Base-by-base conservation (phyloP, 2,329 filamentous ascomycete species). In the Pleoardoris graminearum region DNA sequence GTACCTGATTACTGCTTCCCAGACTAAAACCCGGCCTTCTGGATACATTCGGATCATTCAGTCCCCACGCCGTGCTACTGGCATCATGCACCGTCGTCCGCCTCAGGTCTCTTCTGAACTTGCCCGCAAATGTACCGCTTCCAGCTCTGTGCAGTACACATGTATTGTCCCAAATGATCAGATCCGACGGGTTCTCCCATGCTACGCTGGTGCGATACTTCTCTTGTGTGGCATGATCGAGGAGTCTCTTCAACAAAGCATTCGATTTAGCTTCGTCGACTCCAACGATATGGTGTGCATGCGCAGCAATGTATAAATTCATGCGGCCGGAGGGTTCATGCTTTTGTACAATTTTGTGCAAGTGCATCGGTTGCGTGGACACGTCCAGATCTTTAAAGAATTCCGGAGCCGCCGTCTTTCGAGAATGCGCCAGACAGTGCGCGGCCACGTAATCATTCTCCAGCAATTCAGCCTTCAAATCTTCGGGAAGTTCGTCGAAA, bases 21-120 rank as follows among this genome's bases (percentile, higher is more conserved):
- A 45, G 17, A 22, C 48, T 51, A 21, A 51, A 51, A n/a, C 39
- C 39, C 6, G 48, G 48, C 23, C 41, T 37, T 43, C 25, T 51
- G n/a, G 48, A n/a, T 21, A 19, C 16, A 38, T 33, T 45, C 11
- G 48, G 41, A 33, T 51, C 48, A 17, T 50, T 50, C 25, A 51
- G 27, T 2, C 48, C 48, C 48, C 48, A 51, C 7, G 69, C 68
- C 64, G 71, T 57, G 66, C 67, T 17, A 57, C 66, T 19, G 59
- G 64, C 64, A 64, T 78, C 82, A 62, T 83, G 77, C 2, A 84
- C 80, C 0, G 82, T 84, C 4, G 80, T 79, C 51, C 83, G 69
- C 38, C 83, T 69, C 76, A 85, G 75, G 62, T 85, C 82, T 29
- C 81, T 69, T 55, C 61, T 71, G 60, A 75, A 79, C 59, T 74